phyloP scores from a whole-genome alignment of 495 filamentous ascomycete species.

The Aspergillus mulundensis region DNA sequence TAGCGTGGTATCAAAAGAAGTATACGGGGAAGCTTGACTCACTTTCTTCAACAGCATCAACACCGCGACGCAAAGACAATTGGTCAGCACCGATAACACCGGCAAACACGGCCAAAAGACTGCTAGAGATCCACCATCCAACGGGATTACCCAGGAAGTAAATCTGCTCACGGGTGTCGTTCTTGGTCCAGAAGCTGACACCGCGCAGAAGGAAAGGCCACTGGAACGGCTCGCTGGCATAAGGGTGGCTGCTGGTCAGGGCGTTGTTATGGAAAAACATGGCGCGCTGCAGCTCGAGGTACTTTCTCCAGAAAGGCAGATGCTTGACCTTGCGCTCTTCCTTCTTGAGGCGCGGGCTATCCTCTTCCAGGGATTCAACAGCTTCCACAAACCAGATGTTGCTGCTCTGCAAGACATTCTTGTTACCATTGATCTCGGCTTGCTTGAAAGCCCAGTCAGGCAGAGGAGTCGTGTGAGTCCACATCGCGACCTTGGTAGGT shows the following conservation, averaged over 20 bases:
- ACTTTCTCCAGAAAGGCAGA: slow-evolving; percentile 87
- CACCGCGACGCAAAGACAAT: slow-evolving; percentile 81
- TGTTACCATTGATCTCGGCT: slow-evolving; percentile 99
- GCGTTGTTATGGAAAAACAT: slow-evolving; percentile 99
- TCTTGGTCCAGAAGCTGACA: slow-evolving; percentile 99
- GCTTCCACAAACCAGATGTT: slow-evolving; percentile 95
- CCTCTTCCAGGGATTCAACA: slow-evolving; percentile 69
- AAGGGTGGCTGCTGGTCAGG: slow-evolving; percentile 92
- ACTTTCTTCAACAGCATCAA: slow-evolving; percentile 93
- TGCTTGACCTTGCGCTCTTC: slow-evolving; percentile 72
- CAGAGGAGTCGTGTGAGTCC: slow-evolving; percentile 90
- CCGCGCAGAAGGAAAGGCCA: slow-evolving; percentile 97
- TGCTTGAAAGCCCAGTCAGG: slow-evolving; percentile 97
- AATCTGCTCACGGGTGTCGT: slow-evolving; percentile 92
- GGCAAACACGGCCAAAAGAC: slow-evolving; percentile 85
- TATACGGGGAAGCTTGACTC: slow-evolving; percentile 43
- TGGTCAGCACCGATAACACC: slow-evolving; percentile 93
- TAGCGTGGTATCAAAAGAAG: slow-evolving; percentile 6
- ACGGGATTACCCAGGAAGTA: slow-evolving; percentile 98
- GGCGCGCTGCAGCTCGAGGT: slow-evolving; percentile 91
- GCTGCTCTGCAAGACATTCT: slow-evolving; percentile 83
- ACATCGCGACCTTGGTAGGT: slow-evolving; percentile 95
- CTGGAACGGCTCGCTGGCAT: slow-evolving; percentile 88
- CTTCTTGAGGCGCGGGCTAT: slow-evolving; percentile 65
- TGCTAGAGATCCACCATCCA: slow-evolving; percentile 95